Evolutionary conservation across 2,329 filamentous ascomycete species (phyloP).

Genomic region (Cryoendolithus antarcticus): DNA sequence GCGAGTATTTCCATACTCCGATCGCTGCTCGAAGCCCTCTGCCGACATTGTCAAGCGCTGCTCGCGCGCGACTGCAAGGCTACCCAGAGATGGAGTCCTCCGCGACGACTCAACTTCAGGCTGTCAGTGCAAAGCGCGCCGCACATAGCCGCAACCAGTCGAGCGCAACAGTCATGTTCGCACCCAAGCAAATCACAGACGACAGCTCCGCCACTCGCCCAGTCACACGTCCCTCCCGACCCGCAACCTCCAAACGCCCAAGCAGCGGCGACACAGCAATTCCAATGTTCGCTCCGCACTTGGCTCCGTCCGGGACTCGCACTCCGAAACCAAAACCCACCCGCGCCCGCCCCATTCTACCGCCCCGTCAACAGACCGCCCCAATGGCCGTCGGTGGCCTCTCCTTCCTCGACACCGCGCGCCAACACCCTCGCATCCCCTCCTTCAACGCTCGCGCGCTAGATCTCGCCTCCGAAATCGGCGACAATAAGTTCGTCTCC

Average conservation of each 20-base stretch:
- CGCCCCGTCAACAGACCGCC: conserved; percentile 14
- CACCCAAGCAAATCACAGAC: conserved; percentile 38
- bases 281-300: conserved; percentile 21
- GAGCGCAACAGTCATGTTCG: conserved; percentile 73
- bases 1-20: conserved; percentile 33
- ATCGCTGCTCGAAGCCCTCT: conserved; percentile 18
- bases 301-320: conserved; percentile 1
- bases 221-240: conserved; percentile 8
- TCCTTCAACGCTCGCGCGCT: conserved; percentile 52
- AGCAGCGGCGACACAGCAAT: conserved; percentile 24
- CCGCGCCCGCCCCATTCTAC: conserved; percentile 3
- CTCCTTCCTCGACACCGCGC: conserved; percentile 16
- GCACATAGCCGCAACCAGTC: conserved; percentile 66
- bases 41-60: conserved; percentile 15
- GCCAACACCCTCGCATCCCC: conserved; percentile 35
- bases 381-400: conserved; percentile 9
- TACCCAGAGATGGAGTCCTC: conserved; percentile 16
- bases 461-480: conserved; percentile 62
- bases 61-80: conserved; percentile 13
- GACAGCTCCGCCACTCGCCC: conserved; percentile 26
- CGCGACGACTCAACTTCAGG: conserved; percentile 21
- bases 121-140: conserved; percentile 5
- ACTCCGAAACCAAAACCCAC: conserved; percentile 41
- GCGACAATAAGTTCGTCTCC: conserved; percentile 47
- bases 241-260: conserved; percentile 13